Evolutionary conservation across 1,284 basidiomycete species (phyloP).

Genomic region (Cryptococcus deneoformans): DNA sequence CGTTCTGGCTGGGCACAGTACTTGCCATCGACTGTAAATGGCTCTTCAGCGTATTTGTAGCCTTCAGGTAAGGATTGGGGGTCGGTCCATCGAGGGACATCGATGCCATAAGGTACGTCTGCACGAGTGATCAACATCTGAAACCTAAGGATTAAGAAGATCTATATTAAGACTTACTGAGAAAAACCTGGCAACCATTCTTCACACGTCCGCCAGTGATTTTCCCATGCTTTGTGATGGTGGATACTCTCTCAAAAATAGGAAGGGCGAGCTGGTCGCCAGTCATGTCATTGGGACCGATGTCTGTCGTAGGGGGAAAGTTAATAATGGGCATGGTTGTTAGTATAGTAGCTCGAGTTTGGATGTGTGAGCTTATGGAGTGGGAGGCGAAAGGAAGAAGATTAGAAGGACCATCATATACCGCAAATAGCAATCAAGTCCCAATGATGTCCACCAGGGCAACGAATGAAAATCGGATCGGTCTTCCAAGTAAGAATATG

Average conservation of each 20-base stretch:
- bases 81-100: slow-evolving; percentile 62
- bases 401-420: background rate
- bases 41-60: slow-evolving; percentile 59
- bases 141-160: background rate
- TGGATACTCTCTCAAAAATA: slow-evolving; percentile 13
- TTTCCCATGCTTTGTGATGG: slow-evolving; percentile 23
- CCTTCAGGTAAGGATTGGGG: slow-evolving; percentile 55
- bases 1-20: slow-evolving; percentile 39
- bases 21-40: slow-evolving; percentile 60
- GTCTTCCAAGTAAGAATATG: too few relatives aligned
- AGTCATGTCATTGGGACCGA: slow-evolving; percentile 25
- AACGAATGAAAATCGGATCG: too few relatives aligned
- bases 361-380: background rate
- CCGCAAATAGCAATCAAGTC: background rate
- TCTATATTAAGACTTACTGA: slow-evolving; percentile 22
- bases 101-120: slow-evolving; percentile 71
- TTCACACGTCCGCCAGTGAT: slow-evolving; percentile 28
- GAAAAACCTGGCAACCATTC: slow-evolving; percentile 36
- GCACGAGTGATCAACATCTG: background rate
- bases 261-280: slow-evolving; percentile 36
- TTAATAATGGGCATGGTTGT: slow-evolving; percentile 9
- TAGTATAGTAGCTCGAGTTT: background rate
- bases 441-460: background rate
- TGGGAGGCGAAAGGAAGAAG: background rate
- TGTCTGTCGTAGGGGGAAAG: slow-evolving; percentile 15